These are phyloP conservation scores for Quercus dentata DNA, from an alignment of 306 rosid genomes.

Conservation along the genomic window DNA sequence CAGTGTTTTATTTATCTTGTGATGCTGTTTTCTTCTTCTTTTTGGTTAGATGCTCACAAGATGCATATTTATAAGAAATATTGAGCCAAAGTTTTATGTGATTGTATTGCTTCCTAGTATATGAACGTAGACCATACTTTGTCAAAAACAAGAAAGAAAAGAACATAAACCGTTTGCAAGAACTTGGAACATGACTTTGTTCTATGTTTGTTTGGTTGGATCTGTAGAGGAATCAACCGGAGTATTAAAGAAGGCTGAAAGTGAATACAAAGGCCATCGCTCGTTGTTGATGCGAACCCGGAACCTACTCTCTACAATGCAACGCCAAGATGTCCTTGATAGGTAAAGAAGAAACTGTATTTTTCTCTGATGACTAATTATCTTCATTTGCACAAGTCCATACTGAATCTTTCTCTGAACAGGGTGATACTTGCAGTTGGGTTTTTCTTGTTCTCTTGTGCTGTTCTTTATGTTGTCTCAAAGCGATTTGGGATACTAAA, in stretches of 20 bases:
- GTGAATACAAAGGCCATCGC: slow-evolving; percentile 91
- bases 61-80: not conserved
- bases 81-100: not conserved
- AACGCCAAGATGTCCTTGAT: slow-evolving; percentile 91
- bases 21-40: not conserved
- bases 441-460: slow-evolving; percentile 65
- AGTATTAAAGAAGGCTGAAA: slow-evolving; percentile 74
- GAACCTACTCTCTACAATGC: slow-evolving; percentile 84
- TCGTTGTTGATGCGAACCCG: slow-evolving; percentile 76
- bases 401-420: slow-evolving; percentile 19
- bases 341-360: slow-evolving; percentile 39
- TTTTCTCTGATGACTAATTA: not conserved
- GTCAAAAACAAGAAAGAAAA: not conserved
- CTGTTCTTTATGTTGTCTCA: slow-evolving; percentile 80
- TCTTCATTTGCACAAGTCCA: slow-evolving; percentile 4
- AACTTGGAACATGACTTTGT: not conserved
- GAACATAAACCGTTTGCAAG: not conserved
- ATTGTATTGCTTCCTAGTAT: not conserved
- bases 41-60: not conserved
- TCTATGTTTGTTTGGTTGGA: slow-evolving; percentile 23
- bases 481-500: slow-evolving; percentile 68
- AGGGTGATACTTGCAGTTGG: slow-evolving; percentile 80
- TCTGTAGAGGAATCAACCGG: slow-evolving; percentile 78
- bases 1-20: not conserved
- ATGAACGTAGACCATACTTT: not conserved